A percentile compares a stretch with the other conserved stretches of the same genome.
phyloP scores from a whole-genome alignment of 140 eudicot species.

The Anethum foeniculum region DNA sequence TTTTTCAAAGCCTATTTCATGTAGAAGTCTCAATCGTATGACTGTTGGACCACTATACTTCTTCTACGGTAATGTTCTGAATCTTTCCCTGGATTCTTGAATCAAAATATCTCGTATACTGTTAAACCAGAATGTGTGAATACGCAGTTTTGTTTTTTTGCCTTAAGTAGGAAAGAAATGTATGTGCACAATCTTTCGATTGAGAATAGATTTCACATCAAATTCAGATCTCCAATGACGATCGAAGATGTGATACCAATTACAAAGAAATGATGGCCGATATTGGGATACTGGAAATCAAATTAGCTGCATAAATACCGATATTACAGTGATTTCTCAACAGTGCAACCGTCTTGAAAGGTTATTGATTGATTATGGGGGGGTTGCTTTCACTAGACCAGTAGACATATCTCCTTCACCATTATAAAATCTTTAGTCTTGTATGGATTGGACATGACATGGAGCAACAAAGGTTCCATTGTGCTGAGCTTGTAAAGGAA shows the following conservation, averaged over 20 bases:
- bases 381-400: slow-evolving; percentile 48
- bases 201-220: slow-evolving; percentile 44
- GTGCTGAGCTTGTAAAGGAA: too few species aligned
- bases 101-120: slow-evolving; percentile 55
- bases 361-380: slow-evolving; percentile 27
- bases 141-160: slow-evolving; percentile 48
- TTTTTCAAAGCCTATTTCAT: slow-evolving; percentile 29
- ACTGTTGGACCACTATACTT: slow-evolving; percentile 66
- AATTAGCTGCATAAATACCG: slow-evolving; percentile 42
- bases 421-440: slow-evolving; percentile 41
- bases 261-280: slow-evolving; percentile 63
- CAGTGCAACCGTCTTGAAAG: slow-evolving; percentile 47
- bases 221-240: slow-evolving; percentile 61
- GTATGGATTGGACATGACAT: slow-evolving; percentile 56
- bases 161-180: slow-evolving; percentile 68
- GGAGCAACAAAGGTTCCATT: too few species aligned
- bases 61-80: slow-evolving; percentile 62
- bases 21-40: slow-evolving; percentile 45
- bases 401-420: slow-evolving; percentile 52
- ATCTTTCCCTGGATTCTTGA: slow-evolving; percentile 61
- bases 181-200: slow-evolving; percentile 74
- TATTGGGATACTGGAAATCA: slow-evolving; percentile 89
- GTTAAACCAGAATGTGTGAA: slow-evolving; percentile 64
- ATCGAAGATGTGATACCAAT: slow-evolving; percentile 55
- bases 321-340: slow-evolving; percentile 34